A percentile compares a stretch with the other conserved stretches of the same genome.
These are phyloP conservation scores for Citrus reticulata DNA, from an alignment of 345 rosid genomes.

Conservation along the genomic window DNA sequence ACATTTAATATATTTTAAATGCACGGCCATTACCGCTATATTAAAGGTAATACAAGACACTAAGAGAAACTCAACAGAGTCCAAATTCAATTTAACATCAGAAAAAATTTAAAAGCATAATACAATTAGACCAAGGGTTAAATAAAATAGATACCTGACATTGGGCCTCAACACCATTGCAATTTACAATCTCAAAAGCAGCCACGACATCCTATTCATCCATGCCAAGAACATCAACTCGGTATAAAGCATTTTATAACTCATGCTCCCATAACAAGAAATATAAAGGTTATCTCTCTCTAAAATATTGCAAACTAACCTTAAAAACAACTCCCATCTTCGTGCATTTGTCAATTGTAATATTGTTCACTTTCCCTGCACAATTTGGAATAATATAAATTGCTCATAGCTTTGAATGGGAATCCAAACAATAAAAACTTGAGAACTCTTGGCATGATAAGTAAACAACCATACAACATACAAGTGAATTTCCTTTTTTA, in stretches of 20 bases:
- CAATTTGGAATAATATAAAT: slow-evolving; percentile 15
- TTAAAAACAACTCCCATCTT: slow-evolving; percentile 87
- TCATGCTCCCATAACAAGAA: not conserved
- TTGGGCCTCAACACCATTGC: slow-evolving; percentile 91
- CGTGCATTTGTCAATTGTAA: slow-evolving; percentile 91
- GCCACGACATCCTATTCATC: slow-evolving; percentile 88
- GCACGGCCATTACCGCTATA: not conserved
- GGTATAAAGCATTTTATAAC: slow-evolving; percentile 1
- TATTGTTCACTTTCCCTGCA: slow-evolving; percentile 96
- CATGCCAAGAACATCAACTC: slow-evolving; percentile 15
- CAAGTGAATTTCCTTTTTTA: too few relatives aligned
- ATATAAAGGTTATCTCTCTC: not conserved
- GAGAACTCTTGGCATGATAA: not conserved
- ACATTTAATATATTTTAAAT: not conserved
- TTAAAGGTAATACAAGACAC: not conserved
- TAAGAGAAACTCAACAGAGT: not conserved
- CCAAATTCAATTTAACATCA: slow-evolving; percentile 2
- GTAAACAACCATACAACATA: not conserved
- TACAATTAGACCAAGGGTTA: not conserved
- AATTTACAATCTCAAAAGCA: slow-evolving; percentile 95
- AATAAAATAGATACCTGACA: slow-evolving; percentile 69
- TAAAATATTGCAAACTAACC: slow-evolving; percentile 46
- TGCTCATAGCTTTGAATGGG: slow-evolving; percentile 10
- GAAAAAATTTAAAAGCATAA: not conserved
- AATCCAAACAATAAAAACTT: not conserved